phyloP scores from a whole-genome alignment of 257 asterid species.

The Nicotiana noctiflora region DNA sequence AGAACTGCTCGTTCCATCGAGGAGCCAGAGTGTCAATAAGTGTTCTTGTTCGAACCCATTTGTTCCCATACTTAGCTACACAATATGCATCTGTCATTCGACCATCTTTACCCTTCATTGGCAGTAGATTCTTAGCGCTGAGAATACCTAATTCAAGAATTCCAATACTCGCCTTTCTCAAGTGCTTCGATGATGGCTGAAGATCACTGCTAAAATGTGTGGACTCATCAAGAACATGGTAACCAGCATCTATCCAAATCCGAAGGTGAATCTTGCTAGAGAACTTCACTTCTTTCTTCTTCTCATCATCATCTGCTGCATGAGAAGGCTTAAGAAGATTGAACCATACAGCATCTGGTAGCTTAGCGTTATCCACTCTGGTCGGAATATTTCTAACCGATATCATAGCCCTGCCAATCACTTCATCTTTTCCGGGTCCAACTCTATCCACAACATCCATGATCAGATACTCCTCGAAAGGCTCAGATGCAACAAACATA shows the following conservation, averaged over 20 bases:
- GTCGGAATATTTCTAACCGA: slow-evolving; percentile 45
- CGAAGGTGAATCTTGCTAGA: slow-evolving; percentile 75
- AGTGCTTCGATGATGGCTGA: slow-evolving; percentile 62
- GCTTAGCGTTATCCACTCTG: slow-evolving; percentile 44
- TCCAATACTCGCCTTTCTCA: slow-evolving; percentile 72
- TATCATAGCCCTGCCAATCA: slow-evolving; percentile 51
- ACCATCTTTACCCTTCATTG: slow-evolving; percentile 82
- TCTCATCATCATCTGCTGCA: slow-evolving; percentile 40
- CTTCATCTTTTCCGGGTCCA: slow-evolving; percentile 56
- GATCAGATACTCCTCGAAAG: slow-evolving; percentile 56
- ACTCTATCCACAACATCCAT: slow-evolving; percentile 58
- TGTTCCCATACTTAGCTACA: slow-evolving; percentile 93
- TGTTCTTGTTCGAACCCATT: slow-evolving; percentile 90
- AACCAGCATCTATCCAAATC: slow-evolving; percentile 60
- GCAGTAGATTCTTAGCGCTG: slow-evolving; percentile 57
- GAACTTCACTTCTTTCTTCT: slow-evolving; percentile 72
- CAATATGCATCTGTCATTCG: slow-evolving; percentile 78
- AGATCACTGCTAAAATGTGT: slow-evolving; percentile 78
- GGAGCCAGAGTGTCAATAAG: slow-evolving; percentile 68
- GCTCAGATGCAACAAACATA: slow-evolving; percentile 76
- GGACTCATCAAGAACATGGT: slow-evolving; percentile 87
- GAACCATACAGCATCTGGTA: slow-evolving; percentile 62
- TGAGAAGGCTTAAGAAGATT: slow-evolving; percentile 44
- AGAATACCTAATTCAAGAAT: slow-evolving; percentile 81
- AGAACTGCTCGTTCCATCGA: slow-evolving; percentile 91